Conservation (phyloP, 768 basidiomycete species). For the Trametes meyenii region DNA sequence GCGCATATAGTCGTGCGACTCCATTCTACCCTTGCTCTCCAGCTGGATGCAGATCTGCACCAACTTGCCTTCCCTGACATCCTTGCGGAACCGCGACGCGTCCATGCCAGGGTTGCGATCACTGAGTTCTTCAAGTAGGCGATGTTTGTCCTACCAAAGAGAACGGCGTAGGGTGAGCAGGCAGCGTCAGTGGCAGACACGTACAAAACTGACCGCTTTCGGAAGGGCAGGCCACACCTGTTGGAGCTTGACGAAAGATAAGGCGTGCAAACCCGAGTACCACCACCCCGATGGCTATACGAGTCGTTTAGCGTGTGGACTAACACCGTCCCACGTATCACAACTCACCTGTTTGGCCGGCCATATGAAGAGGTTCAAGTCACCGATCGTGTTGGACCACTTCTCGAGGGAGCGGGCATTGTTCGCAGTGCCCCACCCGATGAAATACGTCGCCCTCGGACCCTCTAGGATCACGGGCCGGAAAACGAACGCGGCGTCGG, state of each 20-base stretch:
- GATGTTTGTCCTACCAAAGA: conserved; percentile 30
- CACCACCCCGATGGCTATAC: conserved; percentile 18
- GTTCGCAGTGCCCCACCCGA: conserved; percentile 53
- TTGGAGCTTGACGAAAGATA: conserved; percentile 7
- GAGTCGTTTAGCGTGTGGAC: neutral
- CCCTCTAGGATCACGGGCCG: conserved; percentile 60
- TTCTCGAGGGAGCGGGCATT: conserved; percentile 38
- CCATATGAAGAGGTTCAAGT: conserved; percentile 55
- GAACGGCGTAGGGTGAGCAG: neutral
- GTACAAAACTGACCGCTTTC: conserved; percentile 6
- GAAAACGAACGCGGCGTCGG: conserved; percentile 50
- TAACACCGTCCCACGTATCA: neutral
- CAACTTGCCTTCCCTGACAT: conserved; percentile 46
- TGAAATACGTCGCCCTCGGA: conserved; percentile 42
- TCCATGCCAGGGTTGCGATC: conserved; percentile 36
- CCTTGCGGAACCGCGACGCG: conserved; percentile 34
- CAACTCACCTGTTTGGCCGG: conserved; percentile 46
- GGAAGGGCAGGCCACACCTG: conserved; percentile 13
- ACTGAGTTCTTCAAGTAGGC: conserved; percentile 36
- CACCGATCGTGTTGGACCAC: conserved; percentile 25
- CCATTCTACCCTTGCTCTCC: conserved; percentile 11
- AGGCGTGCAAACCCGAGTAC: conserved; percentile 20
- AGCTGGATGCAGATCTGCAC: conserved; percentile 36
- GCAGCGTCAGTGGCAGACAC: neutral
- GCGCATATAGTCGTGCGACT: conserved; percentile 17